Percentiles rank a stretch among this genome's conserved stretches.
phyloP scores from a whole-genome alignment of 108 stramenopile genomes.

The Pseudonitzschia pungens region DNA sequence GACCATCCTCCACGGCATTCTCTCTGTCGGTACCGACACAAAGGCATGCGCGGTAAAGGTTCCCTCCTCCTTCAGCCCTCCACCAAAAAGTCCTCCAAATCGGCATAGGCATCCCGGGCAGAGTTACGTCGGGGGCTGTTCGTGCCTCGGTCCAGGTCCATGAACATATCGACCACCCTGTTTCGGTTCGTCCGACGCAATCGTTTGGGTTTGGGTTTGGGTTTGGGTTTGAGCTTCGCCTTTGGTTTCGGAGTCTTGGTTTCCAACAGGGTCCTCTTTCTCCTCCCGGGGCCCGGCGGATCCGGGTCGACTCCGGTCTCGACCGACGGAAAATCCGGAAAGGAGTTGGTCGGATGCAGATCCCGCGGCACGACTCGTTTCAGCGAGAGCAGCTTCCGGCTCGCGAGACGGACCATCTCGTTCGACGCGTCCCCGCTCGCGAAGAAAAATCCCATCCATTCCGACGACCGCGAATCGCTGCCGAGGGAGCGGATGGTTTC shows the following conservation, averaged over 20 bases:
- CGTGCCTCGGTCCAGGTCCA: conserved; percentile 27
- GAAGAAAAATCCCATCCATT: conserved; percentile 3
- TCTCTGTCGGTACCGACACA: no score
- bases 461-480: neutral
- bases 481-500: neutral
- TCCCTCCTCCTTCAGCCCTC: conserved; percentile 29
- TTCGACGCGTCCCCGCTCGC: neutral
- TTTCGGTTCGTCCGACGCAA: conserved; percentile 35
- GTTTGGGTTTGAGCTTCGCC: neutral
- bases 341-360: neutral
- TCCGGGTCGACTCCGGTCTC: neutral
- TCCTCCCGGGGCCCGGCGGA: neutral
- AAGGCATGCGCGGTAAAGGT: neutral
- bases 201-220: neutral
- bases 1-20: no score
- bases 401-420: conserved; percentile 6
- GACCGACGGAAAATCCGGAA: conserved; percentile 30
- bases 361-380: conserved; percentile 10
- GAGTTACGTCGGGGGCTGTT: conserved; percentile 8
- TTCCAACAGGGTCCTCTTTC: conserved; percentile 6
- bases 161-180: conserved; percentile 40
- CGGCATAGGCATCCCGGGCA: conserved; percentile 39
- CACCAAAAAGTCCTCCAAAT: conserved; percentile 54
- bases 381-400: conserved; percentile 13
- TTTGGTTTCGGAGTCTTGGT: neutral